Conservation (phyloP, 345 rosid genomes). For the Salix purpurea region DNA sequence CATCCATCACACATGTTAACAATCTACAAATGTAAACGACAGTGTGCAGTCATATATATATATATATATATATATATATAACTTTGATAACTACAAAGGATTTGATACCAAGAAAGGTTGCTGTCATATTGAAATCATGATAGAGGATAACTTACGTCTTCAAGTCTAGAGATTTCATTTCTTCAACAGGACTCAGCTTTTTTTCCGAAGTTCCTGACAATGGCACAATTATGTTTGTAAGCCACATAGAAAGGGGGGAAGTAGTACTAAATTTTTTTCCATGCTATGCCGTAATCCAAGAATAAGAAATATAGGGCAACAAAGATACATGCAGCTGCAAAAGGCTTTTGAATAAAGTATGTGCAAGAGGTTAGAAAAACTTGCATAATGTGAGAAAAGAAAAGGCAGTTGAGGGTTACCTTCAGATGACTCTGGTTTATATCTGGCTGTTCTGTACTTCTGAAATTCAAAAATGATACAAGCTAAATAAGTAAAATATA, state of each 20-base stretch:
- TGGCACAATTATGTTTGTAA: slow-evolving; percentile 1
- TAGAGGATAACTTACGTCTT: slow-evolving; percentile 51
- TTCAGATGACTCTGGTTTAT: slow-evolving; percentile 69
- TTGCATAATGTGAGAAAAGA: not conserved
- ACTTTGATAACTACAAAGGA: not conserved
- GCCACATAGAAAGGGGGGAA: not conserved
- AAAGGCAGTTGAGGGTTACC: slow-evolving; percentile 29
- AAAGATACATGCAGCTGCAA: not conserved
- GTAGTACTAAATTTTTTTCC: not conserved
- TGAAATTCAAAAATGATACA: slow-evolving; percentile 32
- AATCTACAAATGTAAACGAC: not conserved
- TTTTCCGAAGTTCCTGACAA: slow-evolving; percentile 54
- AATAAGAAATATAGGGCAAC: not conserved
- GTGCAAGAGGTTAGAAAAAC: not conserved
- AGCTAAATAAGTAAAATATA: slow-evolving; percentile 8
- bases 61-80: not conserved
- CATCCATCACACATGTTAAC: not conserved
- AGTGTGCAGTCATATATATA: not conserved
- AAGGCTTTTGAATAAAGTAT: not conserved
- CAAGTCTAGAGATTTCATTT: slow-evolving; percentile 64
- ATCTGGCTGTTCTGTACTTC: slow-evolving; percentile 95
- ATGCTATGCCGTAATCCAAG: not conserved
- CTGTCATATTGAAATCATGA: not conserved
- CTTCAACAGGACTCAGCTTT: slow-evolving; percentile 46
- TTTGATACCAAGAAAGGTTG: not conserved